Base-by-base conservation (phyloP, 768 basidiomycete species). In the Termitomyces sp. region DNA sequence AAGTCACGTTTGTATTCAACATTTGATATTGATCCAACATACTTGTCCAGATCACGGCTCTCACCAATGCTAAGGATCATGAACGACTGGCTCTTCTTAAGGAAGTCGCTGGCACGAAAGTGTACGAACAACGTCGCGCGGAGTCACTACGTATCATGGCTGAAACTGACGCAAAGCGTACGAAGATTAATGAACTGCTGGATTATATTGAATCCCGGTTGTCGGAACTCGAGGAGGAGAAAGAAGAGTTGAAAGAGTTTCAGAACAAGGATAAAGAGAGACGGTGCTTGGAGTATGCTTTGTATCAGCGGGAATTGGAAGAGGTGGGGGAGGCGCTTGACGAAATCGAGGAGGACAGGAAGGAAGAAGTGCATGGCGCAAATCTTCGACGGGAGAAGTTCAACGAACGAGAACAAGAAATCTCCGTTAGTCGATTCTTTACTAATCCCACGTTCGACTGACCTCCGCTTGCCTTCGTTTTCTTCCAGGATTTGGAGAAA, bases 131-230 rank as follows among this genome's bases (percentile, higher is more conserved):
- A 67, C 87, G 95, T 47, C 84, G 96, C 16, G 64, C 89, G 0
- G 97, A 99, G 69, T 95, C 92, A 5, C 77, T 95, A n/a, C 87
- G 91, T 54, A 95, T 98, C 69, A 97, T 98, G 92, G 84, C 93
- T 30, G 96, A 98, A 69, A 98, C 97, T 48, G 94, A 96, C 63
- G 82, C 89, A 5, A 98, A 98, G 67, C 87, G 94, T 9, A 78
- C 82, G 14, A 98, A 98, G 73, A 97, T 99, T 62, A 85, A 81
- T 65, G 95, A 98, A 63, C 75, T 97, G 10, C 81, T 98, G 20
- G 86, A 88, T 2, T 93, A 91, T 67, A 98, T 98, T 67, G 93
- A 98, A 60, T 87, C 91, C 9, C 86, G 95, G 3, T 75, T 99
- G 53, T 76, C 80, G 3, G 96, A 98, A 72, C 86, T 98, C 7